Base-by-base conservation (phyloP, 805 yeast species). In the Metschnikowia borealis region DNA sequence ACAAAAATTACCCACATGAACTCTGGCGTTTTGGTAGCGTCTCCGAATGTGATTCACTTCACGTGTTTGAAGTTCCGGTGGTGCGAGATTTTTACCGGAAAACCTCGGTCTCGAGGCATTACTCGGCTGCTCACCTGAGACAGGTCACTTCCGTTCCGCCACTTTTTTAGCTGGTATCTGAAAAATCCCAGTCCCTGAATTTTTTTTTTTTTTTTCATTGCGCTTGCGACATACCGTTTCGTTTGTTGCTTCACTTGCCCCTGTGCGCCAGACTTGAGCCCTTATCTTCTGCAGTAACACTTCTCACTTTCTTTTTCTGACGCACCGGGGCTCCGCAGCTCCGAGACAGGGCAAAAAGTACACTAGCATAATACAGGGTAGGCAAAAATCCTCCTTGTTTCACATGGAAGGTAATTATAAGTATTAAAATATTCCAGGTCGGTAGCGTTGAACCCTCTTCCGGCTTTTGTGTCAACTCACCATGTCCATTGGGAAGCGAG, bases 301-400 rank as follows among this genome's bases (percentile, higher is more conserved):
- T 15, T 37, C 38, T 33, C 38, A 14, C 10, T 21, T 43, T 42
- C 26, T 21, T 20, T 34, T 18, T 21, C n/a, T 14, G 36, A 17
- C 26, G 34, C 46, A 21, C 26, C 39, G 18, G 46, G 46, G 46
- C 46, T 44, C 46, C 46, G 46, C 17, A 35, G 39, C 18, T 11
- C 39, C 46, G 34, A 36, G 10, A 34, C 6, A 33, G 38, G 21
- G 36, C 17, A 14, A 6, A 33, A n/a, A n/a, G 18, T 6, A 38
- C 17, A 38, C 17, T 23, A 14, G 5, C 14, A 38, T 8, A 21
- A 2, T 23, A 20, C 17, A n/a, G n/a, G 18, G 4, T 8, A 1
- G 39, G 7, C 29, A 20, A 15, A 8, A 14, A 13, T 20, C 1
- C 17, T 37, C 8, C 21, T 20, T 13, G 5, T 18, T 20, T 14